A percentile compares a stretch with the other conserved stretches of the same genome.
Conservation (phyloP, 129 eudicot species). For the Saposhnikovia divaricata region DNA sequence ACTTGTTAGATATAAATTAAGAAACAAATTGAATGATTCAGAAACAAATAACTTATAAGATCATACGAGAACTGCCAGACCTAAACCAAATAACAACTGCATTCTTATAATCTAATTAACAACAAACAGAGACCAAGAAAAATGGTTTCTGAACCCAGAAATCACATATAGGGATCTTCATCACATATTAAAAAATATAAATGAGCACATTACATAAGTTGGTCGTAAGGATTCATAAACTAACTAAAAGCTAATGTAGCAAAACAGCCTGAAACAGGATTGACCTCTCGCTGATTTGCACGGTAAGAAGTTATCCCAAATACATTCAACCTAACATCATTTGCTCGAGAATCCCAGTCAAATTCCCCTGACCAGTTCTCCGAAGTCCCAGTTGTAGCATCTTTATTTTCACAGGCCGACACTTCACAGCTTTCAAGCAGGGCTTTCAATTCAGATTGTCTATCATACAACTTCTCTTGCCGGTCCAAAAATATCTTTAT, state of each 20-base stretch:
- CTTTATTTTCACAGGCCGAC: too few relatives aligned
- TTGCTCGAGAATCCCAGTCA: too few relatives aligned
- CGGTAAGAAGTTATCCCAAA: too few relatives aligned
- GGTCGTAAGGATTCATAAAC: not conserved
- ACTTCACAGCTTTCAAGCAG: too few relatives aligned
- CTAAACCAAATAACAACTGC: not conserved
- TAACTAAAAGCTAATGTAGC: not conserved
- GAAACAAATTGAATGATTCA: not conserved
- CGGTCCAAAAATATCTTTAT: conserved; percentile 66
- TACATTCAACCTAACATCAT: too few relatives aligned
- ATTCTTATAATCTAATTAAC: not conserved
- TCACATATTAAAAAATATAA: not conserved
- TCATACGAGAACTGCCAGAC: not conserved
- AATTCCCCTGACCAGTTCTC: too few relatives aligned
- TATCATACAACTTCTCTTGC: conserved; percentile 73
- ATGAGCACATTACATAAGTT: not conserved
- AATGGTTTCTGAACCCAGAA: not conserved
- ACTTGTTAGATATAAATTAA: not conserved
- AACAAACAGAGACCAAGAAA: not conserved
- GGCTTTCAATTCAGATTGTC: conserved; percentile 84
- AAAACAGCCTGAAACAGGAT: conserved; percentile 9
- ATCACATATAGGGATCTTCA: not conserved
- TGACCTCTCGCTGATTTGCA: conserved; percentile 89
- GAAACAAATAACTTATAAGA: not conserved
- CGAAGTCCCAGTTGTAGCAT: too few relatives aligned